Evolutionary conservation across 352 stramenopile species (phyloP), one percentile per base, ranked within the genome.

Genomic region (Globisporangium spiculum): DNA sequence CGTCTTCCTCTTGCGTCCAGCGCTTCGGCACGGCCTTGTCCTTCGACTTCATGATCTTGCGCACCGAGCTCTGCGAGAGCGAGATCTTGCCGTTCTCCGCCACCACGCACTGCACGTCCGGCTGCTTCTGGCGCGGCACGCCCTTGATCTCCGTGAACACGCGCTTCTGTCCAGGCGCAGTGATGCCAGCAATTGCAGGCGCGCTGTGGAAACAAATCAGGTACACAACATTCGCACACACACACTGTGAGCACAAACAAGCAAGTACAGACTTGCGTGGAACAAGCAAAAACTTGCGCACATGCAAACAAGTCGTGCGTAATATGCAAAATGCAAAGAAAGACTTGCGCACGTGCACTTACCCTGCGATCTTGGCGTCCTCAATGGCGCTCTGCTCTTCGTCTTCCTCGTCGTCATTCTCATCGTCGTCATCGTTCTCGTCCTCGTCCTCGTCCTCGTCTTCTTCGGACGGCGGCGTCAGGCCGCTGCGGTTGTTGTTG

Each of bases 111-210:
- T 78, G 68, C 59, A 92, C 85, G 60, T 94, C 85, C 24, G 89
- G 84, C 63, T 94, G 83, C 67, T 93, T 94, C 72, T 94, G 86
- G 1, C 86, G 80, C 4, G 86, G 86, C 56, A 92, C 78, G 67
- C 86, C 86, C 69, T 93, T 93, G 77, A 94, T 94, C 72, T 94
- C 84, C 16, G 83, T 94, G 67, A 84, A 92, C 58, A 91, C 83
- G 57, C 85, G 85, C 69, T 93, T 93, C 46, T 74, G 90, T n/a
- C 80, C 80, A 4, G 36, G 58, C 9, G 50, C 38, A 1, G 46
- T 16, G 41, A 62, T 57, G 58, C 57, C 32, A 27, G 60, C 63
- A 8, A 52, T 6, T 18, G 44, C 16, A 22, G 67, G 44, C 32
- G 30, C 57, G 26, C 68, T 62, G 38, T 20, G 50, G 7, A 24